Evolutionary conservation across 768 basidiomycete species (phyloP), one percentile per base, ranked within the genome.

Genomic region (Lentinula raphanica): DNA sequence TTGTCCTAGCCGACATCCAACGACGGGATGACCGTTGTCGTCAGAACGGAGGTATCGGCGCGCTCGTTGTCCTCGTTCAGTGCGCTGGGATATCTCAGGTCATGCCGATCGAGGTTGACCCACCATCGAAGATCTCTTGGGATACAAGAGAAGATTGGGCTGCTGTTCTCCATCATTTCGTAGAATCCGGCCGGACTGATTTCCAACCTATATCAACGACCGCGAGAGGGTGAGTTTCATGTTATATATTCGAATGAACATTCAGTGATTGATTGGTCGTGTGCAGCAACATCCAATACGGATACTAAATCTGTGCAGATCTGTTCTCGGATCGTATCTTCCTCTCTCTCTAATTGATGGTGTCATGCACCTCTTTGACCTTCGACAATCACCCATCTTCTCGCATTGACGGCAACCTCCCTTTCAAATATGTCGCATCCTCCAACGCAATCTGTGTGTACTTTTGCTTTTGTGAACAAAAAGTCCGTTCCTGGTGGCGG

Each of bases 181-280:
- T 90, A 58, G 84, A 86, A 58, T 75, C 77, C 19, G 90, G 88
- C 28, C 81, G 88, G 48, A 84, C 83, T 17, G 88, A 90, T 68
- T 92, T 92, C 73, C 82, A 85, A 67, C 90, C 90, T n/a, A 87
- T 90, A 76, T 89, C 88, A 39, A 88, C 88, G 19, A 87, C 88
- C 9, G 58, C 84, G 5, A 72, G 84, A 72, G 88, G 89, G 88
- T 90, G 71, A 78, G 88, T 75, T 59, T 39, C 58, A 19, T 29
- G 49, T 40, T 40, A 17, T 59, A 29, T 38, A n/a, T n/a, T n/a
- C n/a, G n/a, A n/a, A n/a, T n/a, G n/a, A n/a, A n/a, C n/a, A n/a
- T n/a, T n/a, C n/a, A n/a, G n/a, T n/a, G n/a, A n/a, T n/a, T n/a
- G n/a, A n/a, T n/a, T n/a, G n/a, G n/a, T n/a, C n/a, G n/a, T 42